These are phyloP conservation scores for Podospora appendiculata DNA, from an alignment of 495 filamentous ascomycete species.

Conservation along the genomic window DNA sequence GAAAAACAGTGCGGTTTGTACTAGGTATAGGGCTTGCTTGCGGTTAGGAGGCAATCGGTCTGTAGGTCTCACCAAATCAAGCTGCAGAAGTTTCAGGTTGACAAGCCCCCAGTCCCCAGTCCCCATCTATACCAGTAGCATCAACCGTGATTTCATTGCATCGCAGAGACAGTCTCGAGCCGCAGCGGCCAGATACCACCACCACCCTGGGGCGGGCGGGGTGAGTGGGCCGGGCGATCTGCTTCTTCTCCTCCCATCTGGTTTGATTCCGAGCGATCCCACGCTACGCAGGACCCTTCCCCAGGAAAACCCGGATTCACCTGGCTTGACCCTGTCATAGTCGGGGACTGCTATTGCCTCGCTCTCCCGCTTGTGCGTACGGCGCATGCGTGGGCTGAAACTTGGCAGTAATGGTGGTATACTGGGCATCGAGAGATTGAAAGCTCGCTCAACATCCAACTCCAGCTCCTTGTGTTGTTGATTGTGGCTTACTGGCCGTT, in stretches of 20 bases:
- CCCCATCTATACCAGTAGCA: too few species aligned
- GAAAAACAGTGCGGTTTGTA: too few species aligned
- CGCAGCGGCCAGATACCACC: too few species aligned
- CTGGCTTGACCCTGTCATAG: neutral
- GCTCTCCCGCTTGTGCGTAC: neutral
- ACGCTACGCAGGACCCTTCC: neutral
- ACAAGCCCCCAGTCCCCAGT: too few species aligned
- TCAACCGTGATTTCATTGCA: too few species aligned
- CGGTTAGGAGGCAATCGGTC: too few species aligned
- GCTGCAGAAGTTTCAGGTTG: too few species aligned
- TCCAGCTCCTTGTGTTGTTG: neutral
- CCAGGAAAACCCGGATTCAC: neutral
- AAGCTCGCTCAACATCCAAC: neutral
- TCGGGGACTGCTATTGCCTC: neutral
- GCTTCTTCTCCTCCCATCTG: neutral
- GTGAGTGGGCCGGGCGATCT: neutral
- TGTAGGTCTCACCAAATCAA: too few species aligned
- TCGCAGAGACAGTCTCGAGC: too few species aligned
- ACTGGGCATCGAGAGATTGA: neutral
- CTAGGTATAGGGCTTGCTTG: too few species aligned
- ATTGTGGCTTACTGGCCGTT: too few species aligned
- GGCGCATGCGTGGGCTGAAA: too few species aligned
- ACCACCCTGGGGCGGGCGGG: neutral
- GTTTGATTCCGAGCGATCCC: neutral
- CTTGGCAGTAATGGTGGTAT: neutral